Conservation (phyloP, 2,329 filamentous ascomycete species). For the Colletotrichum caudatum region DNA sequence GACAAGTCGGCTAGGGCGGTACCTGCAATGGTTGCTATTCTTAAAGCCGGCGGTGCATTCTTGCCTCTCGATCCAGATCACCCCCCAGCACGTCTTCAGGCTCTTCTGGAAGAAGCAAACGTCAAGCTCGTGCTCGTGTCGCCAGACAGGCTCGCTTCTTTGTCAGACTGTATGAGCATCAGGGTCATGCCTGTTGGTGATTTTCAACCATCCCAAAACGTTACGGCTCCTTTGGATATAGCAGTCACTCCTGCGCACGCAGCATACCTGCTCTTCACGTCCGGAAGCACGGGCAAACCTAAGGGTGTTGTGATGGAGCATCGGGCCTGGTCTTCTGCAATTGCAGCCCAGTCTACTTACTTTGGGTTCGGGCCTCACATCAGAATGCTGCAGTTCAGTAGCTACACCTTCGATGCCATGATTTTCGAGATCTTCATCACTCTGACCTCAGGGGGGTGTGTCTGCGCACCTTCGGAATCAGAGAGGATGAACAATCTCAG, state of each 20-base stretch:
- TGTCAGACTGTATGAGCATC: too few species aligned
- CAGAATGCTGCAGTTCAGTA: conserved; percentile 58
- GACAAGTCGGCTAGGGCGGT: background rate
- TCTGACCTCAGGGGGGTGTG: conserved; percentile 66
- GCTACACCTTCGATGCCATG: conserved; percentile 65
- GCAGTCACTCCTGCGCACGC: background rate
- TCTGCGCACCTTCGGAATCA: conserved; percentile 67
- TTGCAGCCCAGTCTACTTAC: background rate
- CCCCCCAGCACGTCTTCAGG: background rate
- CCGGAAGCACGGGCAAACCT: conserved; percentile 46
- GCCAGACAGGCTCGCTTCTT: background rate
- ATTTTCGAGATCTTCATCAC: conserved; percentile 65
- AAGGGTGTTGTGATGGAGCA: conserved; percentile 46
- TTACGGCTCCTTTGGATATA: background rate
- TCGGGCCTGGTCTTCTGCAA: conserved; percentile 18
- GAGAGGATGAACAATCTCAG: conserved; percentile 63
- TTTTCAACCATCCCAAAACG: background rate
- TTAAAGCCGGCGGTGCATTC: background rate
- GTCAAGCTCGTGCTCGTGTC: background rate
- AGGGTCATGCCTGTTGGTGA: background rate
- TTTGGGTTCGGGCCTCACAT: conserved; percentile 13
- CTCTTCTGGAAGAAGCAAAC: background rate
- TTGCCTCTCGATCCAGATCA: background rate
- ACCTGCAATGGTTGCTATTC: background rate
- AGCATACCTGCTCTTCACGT: conserved; percentile 46